Base-by-base conservation (phyloP, 495 filamentous ascomycete species). In the Niebla homalea region DNA sequence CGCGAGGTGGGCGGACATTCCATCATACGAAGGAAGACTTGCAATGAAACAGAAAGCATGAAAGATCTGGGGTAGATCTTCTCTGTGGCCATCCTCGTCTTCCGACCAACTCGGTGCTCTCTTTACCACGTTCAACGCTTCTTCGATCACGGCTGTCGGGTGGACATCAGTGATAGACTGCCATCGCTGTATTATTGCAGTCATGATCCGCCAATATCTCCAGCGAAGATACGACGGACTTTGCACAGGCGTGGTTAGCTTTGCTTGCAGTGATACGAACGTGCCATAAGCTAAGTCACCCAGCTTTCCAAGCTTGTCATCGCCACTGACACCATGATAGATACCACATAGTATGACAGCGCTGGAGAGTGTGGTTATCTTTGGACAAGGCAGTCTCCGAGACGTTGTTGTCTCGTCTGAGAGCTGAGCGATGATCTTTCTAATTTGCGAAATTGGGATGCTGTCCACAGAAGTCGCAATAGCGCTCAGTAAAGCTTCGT, bases 401-500 rank as follows among this genome's bases (percentile, higher is more conserved):
- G 39, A 15, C 8, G 3, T 8, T 41, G 4, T 22, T 8, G 2
- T 18, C 11, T 19, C 39, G 16, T 41, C 8, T 8, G 21, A 10
- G 14, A 36, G 40, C 14, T 20, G 32, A 43, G 65, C 59, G 5
- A 62, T 55, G 19, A 76, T 21, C 14, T 12, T 18, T 21, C 49
- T 44, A 5, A 79, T 64, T 54, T 81, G 75, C 16, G 63, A 59
- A 29, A 58, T 48, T 36, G 67, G 76, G 21, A 80, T 50, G 5
- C 56, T 44, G 37, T 75, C 68, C 2, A 78, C 26, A 7, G 69
- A 53, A 6, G 57, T 57, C 29, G 66, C 60, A 19, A 79, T 61
- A 36, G 64, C 54, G 41, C 58, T 38, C 32, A 71, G 70, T n/a
- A 87, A 60, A 45, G 72, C 70, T 50, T 76, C 68, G 53, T 82